A percentile compares a stretch with the other conserved stretches of the same genome.
Conservation (phyloP, 345 rosid species). For the Stellera chamaejasme region DNA sequence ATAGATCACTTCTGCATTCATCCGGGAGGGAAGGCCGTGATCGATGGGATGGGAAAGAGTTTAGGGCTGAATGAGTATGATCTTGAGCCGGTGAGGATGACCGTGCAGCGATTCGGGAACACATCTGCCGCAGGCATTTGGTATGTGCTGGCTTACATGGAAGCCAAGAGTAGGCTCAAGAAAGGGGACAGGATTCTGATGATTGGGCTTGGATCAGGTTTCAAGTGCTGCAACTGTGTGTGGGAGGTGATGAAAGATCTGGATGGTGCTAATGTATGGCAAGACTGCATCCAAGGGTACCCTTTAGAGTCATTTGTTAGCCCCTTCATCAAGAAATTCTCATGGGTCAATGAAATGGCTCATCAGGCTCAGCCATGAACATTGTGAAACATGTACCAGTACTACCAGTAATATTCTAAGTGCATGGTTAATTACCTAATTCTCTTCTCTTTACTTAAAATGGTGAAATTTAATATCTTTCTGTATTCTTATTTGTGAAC, state of each 20-base stretch:
- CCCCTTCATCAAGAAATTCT: conserved; percentile 27
- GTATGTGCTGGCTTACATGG: conserved; percentile 73
- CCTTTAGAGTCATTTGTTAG: conserved; percentile 22
- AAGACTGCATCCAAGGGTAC: conserved; percentile 28
- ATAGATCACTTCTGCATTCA: conserved; percentile 81
- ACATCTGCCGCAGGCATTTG: conserved; percentile 81
- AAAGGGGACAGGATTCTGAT: conserved; percentile 39
- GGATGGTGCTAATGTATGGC: conserved; percentile 44
- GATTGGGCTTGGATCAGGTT: conserved; percentile 63
- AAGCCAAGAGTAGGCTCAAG: conserved; percentile 50
- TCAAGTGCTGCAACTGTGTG: conserved; percentile 54
- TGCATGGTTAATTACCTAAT: too few relatives aligned
- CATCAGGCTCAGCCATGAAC: not conserved
- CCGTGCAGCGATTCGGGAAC: conserved; percentile 77
- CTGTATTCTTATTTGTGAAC: too few relatives aligned
- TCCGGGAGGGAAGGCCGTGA: conserved; percentile 85
- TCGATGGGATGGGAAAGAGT: conserved; percentile 55
- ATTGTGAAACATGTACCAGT: too few relatives aligned
- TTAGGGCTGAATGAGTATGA: conserved; percentile 51
- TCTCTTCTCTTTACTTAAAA: too few relatives aligned
- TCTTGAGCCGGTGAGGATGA: conserved; percentile 77
- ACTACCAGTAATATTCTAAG: too few relatives aligned
- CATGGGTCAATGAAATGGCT: conserved; percentile 25
- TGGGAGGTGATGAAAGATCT: conserved; percentile 50
- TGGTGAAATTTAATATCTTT: too few relatives aligned